Base-by-base conservation (phyloP, 768 basidiomycete species). In the Suillus subluteus region DNA sequence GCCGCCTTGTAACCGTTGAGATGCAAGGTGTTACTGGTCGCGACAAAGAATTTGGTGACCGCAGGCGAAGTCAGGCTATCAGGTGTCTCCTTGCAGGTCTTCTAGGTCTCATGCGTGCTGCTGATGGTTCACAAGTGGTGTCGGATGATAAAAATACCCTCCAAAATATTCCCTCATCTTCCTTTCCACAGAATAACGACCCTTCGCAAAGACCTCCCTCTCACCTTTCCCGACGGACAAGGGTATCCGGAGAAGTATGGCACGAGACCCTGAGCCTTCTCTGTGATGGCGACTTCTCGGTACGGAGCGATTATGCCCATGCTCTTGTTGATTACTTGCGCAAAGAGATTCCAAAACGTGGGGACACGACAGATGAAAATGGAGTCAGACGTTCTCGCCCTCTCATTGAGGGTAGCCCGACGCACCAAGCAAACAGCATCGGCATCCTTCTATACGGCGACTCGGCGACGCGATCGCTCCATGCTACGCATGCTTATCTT, bases 191-290 rank as follows among this genome's bases (percentile, higher is more conserved):
- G 69, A 75, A 64, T 70, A 79, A 67, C 75, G 76, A 43, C 46
- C 68, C 75, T 13, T 72, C 64, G 0, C 71, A 78, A 16, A 70
- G 67, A 59, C 69, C 71, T 26, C 71, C 75, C 15, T 79, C 80
- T 58, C 82, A 81, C 30, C 73, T 78, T 32, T 82, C 87, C n/a
- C 83, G 88, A 62, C 81, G 92, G 66, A 88, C 87, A 12, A 83
- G 83, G 67, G 85, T 98, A 40, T 83, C 90, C 4, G 90, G 91
- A 37, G 94, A 95, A 73, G 86, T 91, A 41, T 97, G 95, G 95
- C 93, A 95, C 74, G 95, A 97, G 67, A 96, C 93, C 2, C 77
- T 97, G 54, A 91, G 90, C 58, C 82, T 98, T 35, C 78, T 97
- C 5, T 96, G 94, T 74, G 94, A 97, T 73, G 76, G 79, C 15